These are phyloP conservation scores for Xylaria curta DNA, from an alignment of 495 filamentous ascomycete genomes.

Conservation along the genomic window DNA sequence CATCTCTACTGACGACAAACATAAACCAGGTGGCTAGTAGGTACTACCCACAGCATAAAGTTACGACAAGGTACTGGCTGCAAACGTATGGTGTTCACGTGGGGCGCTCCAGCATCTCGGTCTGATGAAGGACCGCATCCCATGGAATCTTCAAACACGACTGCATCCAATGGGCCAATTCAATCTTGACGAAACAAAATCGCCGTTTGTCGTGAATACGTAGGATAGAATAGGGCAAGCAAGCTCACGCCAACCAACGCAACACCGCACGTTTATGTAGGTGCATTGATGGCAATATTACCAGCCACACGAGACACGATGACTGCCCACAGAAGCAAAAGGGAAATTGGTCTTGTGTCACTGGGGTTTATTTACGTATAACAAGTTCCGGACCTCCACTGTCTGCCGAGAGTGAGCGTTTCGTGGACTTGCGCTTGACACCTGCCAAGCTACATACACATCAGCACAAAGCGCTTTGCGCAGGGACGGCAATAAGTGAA, in stretches of 20 bases:
- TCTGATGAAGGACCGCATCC: slow-evolving; percentile 18
- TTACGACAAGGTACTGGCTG: background rate
- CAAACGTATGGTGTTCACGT: slow-evolving; percentile 19
- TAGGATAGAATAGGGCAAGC: slow-evolving; percentile 6
- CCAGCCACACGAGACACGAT: slow-evolving; percentile 39
- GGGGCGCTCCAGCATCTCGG: slow-evolving; percentile 18
- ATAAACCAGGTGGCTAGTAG: background rate
- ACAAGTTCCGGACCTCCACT: slow-evolving; percentile 18
- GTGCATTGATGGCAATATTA: slow-evolving; percentile 36
- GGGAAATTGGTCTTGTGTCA: slow-evolving; percentile 30
- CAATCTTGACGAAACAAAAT: slow-evolving; percentile 17
- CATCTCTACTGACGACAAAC: background rate
- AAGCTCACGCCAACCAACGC: background rate
- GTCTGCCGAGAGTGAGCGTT: slow-evolving; percentile 22
- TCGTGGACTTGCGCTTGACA: slow-evolving; percentile 26
- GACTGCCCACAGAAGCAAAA: slow-evolving; percentile 35
- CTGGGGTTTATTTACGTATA: slow-evolving; percentile 16
- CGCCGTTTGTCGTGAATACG: background rate
- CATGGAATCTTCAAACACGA: slow-evolving; percentile 23
- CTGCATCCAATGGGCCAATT: slow-evolving; percentile 15
- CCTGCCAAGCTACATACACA: slow-evolving; percentile 11
- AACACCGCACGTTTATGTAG: slow-evolving; percentile 14
- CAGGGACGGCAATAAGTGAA: slow-evolving; percentile 7
- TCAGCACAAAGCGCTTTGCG: background rate
- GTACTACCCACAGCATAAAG: background rate